phyloP scores from a whole-genome alignment of 108 stramenopile species.

The Cyclotella cryptica region DNA sequence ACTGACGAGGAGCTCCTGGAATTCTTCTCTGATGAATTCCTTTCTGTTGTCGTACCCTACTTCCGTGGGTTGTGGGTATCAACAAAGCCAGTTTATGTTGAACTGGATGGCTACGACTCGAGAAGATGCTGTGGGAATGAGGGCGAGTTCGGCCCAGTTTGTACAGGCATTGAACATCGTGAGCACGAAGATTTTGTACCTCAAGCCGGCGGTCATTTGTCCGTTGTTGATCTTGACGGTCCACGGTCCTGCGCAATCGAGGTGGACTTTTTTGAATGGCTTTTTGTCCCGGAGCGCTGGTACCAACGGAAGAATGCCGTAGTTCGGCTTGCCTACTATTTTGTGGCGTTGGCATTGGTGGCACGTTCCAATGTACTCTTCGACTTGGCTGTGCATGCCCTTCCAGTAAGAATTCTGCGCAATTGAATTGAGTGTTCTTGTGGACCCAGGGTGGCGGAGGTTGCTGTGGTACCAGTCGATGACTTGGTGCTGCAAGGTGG shows the following conservation, averaged over 20 bases:
- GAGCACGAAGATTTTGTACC: neutral
- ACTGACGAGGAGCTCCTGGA: conserved; percentile 34
- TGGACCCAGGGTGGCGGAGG: conserved; percentile 22
- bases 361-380: conserved; percentile 10
- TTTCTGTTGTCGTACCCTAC: conserved; percentile 46
- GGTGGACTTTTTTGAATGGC: conserved; percentile 12
- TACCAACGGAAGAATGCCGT: conserved; percentile 4
- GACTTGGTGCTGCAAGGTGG: neutral
- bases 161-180: neutral
- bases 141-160: neutral
- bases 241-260: conserved; percentile 23
- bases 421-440: conserved; percentile 10
- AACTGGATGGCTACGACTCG: neutral
- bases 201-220: neutral
- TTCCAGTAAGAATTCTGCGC: neutral
- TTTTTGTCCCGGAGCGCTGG: conserved; percentile 14
- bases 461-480: conserved; percentile 33
- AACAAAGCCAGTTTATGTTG: conserved; percentile 39
- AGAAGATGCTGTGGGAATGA: neutral
- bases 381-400: neutral
- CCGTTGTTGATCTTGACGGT: neutral
- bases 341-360: conserved; percentile 21
- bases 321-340: conserved; percentile 11
- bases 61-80: conserved; percentile 49
- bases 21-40: conserved; percentile 56